Evolutionary conservation across 768 basidiomycete genomes (phyloP).

Genomic region (Megacollybia marginata): DNA sequence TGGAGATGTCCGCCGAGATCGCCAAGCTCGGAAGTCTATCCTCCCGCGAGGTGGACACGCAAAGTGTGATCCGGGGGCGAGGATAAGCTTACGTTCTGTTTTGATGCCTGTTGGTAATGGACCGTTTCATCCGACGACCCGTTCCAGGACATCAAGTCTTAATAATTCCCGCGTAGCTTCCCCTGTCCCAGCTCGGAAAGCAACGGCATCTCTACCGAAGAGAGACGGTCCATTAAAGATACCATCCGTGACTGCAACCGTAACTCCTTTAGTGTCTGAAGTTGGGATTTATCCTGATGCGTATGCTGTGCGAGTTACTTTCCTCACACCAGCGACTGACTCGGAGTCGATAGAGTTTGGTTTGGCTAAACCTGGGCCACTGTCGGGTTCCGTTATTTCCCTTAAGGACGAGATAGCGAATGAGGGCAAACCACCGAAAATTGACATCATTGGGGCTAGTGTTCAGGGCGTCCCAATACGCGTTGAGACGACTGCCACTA

Average conservation of each 20-base stretch:
- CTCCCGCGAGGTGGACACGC: conserved; percentile 52
- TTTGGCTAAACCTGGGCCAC: conserved; percentile 36
- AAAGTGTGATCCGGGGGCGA: conserved; percentile 54
- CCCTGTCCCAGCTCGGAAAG: conserved; percentile 12
- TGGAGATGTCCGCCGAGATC: too few relatives aligned
- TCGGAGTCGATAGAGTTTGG: conserved; percentile 78
- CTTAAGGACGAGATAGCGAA: conserved; percentile 7
- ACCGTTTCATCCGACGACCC: conserved; percentile 12
- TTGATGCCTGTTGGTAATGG: conserved; percentile 10
- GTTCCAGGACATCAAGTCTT: conserved; percentile 30
- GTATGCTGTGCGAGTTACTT: conserved; percentile 52
- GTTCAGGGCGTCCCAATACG: conserved; percentile 60
- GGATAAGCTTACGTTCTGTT: conserved; percentile 43
- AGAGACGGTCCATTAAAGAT: conserved; percentile 57
- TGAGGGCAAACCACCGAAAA: conserved; percentile 27
- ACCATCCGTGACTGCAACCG: conserved; percentile 43
- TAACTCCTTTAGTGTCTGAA: conserved; percentile 40
- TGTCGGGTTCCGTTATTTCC: conserved; percentile 9
- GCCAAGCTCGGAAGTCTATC: conserved; percentile 53
- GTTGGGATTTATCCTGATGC: conserved; percentile 28
- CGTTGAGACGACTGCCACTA: conserved; percentile 42
- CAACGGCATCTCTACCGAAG: conserved; percentile 21
- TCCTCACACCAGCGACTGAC: conserved; percentile 53
- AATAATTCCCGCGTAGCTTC: conserved; percentile 6
- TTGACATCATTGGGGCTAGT: conserved; percentile 52